phyloP scores from a whole-genome alignment of 1,284 basidiomycete genomes.

The Rhodotorula sp. region DNA sequence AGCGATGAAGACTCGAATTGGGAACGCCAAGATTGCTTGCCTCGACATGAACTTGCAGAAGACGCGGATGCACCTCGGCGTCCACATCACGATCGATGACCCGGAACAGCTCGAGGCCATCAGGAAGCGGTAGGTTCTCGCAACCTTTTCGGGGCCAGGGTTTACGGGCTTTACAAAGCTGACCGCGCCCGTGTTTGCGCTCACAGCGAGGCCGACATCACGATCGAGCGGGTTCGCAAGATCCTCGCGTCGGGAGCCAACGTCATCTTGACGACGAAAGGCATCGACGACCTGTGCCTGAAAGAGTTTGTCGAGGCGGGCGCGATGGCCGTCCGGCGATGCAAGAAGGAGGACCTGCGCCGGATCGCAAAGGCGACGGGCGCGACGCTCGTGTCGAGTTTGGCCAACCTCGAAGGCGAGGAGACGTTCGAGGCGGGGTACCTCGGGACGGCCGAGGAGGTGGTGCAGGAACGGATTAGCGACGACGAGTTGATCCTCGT shows the following conservation, averaged over 20 bases:
- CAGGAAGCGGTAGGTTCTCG: conserved; percentile 68
- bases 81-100: conserved; percentile 97
- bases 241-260: conserved; percentile 95
- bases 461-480: conserved; percentile 93
- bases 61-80: conserved; percentile 96
- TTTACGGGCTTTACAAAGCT: not conserved
- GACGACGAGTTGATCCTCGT: conserved; percentile 97
- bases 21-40: conserved; percentile 94
- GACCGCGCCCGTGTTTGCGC: not conserved
- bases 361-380: conserved; percentile 97
- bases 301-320: conserved; percentile 99
- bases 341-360: conserved; percentile 94
- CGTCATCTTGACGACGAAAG: conserved; percentile 96
- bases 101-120: conserved; percentile 97
- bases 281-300: conserved; percentile 95
- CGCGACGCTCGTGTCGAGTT: conserved; percentile 84
- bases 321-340: conserved; percentile 96
- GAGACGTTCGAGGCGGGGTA: conserved; percentile 93
- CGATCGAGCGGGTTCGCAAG: conserved; percentile 91
- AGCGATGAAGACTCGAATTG: conserved; percentile 98
- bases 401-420: conserved; percentile 96
- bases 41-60: conserved; percentile 98
- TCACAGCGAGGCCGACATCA: conserved; percentile 88
- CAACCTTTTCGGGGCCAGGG: not conserved
- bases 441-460: conserved; percentile 90